A percentile compares a stretch with the other conserved stretches of the same genome.
phyloP scores from a whole-genome alignment of 2,329 filamentous ascomycete species.

The Botrytis galanthina region DNA sequence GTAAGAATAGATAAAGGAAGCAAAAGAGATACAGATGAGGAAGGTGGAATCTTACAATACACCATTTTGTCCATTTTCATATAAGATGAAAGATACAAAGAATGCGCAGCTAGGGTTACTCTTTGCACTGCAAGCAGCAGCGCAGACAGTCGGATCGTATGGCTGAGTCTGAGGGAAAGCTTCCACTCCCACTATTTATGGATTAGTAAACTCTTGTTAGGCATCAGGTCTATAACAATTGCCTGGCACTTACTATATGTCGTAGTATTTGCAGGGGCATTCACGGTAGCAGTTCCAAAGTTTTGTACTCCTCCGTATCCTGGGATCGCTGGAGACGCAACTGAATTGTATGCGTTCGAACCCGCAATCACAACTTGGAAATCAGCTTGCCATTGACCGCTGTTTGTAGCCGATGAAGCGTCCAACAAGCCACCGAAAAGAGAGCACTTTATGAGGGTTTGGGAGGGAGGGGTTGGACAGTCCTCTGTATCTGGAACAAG shows the following conservation, averaged over 20 bases:
- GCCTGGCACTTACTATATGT: constrained; percentile 27
- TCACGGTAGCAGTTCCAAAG: constrained; percentile 37
- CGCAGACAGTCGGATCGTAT: constrained; percentile 38
- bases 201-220: background rate
- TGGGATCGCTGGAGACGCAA: constrained; percentile 23
- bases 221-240: background rate
- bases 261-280: constrained; percentile 34
- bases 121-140: constrained; percentile 31
- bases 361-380: constrained; percentile 21
- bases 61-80: constrained; percentile 39
- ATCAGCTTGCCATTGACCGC: constrained; percentile 17
- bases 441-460: constrained; percentile 20
- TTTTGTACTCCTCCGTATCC: constrained; percentile 35
- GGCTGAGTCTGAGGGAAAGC: constrained; percentile 35
- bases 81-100: constrained; percentile 43
- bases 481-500: constrained; percentile 6
- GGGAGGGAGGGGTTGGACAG: constrained; percentile 16
- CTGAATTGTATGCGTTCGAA: constrained; percentile 16
- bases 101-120: constrained; percentile 34
- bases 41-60: constrained; percentile 31
- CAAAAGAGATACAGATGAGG: background rate
- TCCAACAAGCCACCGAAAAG: constrained; percentile 18
- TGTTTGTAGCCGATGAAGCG: constrained; percentile 15
- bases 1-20: background rate
- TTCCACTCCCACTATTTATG: constrained; percentile 30